Evolutionary conservation across 352 stramenopile genomes (phyloP).

Genomic region (Globisporangium mamillatum): DNA sequence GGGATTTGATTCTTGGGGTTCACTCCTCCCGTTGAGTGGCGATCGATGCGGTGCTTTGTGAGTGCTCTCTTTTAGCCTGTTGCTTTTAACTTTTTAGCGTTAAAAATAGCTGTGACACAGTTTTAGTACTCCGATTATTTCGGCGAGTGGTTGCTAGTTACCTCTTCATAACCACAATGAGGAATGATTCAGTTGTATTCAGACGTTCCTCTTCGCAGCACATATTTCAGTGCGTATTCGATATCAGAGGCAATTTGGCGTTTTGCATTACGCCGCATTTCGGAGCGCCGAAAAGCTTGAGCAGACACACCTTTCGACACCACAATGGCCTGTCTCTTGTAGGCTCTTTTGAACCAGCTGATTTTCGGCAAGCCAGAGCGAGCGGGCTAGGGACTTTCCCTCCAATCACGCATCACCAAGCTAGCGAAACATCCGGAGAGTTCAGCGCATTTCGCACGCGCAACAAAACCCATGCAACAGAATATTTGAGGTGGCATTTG

Average conservation of each 20-base stretch:
- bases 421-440: not conserved
- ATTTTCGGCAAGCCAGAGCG: not conserved
- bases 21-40: not conserved
- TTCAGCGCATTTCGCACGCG: conserved; percentile 5
- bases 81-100: not conserved
- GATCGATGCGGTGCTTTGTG: not conserved
- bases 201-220: not conserved
- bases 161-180: not conserved
- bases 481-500: not conserved
- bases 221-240: not conserved
- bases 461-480: conserved; percentile 1
- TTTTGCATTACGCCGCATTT: not conserved
- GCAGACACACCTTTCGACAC: not conserved
- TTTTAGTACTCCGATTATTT: not conserved
- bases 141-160: not conserved
- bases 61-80: not conserved
- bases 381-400: not conserved
- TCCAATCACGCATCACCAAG: conserved; percentile 2
- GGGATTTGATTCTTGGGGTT: not conserved
- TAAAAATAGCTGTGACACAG: not conserved
- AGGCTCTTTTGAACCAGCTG: conserved; percentile 5
- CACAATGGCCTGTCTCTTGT: conserved; percentile 4
- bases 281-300: not conserved
- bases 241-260: not conserved
- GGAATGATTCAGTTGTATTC: not conserved